Base-by-base conservation (phyloP, 441 rosid genomes). In the Breynia disticha region DNA sequence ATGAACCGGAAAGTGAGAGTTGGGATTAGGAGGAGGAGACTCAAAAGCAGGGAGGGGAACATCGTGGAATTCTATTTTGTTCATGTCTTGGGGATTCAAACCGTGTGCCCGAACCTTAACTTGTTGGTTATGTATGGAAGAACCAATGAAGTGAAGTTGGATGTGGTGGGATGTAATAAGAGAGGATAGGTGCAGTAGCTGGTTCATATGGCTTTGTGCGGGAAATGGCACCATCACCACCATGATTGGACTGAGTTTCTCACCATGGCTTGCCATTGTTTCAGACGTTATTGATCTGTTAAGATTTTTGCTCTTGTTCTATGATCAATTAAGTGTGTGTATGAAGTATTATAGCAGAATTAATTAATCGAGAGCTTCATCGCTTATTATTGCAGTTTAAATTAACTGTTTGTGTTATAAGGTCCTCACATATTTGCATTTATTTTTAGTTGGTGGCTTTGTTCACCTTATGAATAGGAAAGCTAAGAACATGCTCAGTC, bases 141-240 rank as follows among this genome's bases (percentile, higher is more conserved):
- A 35, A 39, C 73, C 62, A 5, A 70, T 70, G 53, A 62, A 79
- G 65, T 74, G 75, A 67, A 76, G 67, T 0, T 76, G 70, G 48
- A 76, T 62, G 54, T 64, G 48, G 55, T 65, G 54, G 51, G 73
- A 57, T 5, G 71, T 55, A 48, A 79, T 18, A 16, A 70, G 63
- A 54, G 61, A 62, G 41, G 82, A 68, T 24, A 79, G 69, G n/a
- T 76, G 78, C 48, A 79, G 75, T 54, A 77, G 74, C 50, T 74
- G 85, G 60, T 72, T 72, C 47, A 76, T 71, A 61, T 79, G 84
- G 66, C 84, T 75, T 32, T 79, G 81, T 12, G 79, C 76, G 12
- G 84, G 87, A 18, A 78, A 61, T 11, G 87, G 87, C 32, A 81
- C 80, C 74, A 81, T 69, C 5, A 81, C 76, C 14, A 72, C 76